These are phyloP conservation scores for Sophora flavescens DNA, from an alignment of 306 rosid species.

Conservation along the genomic window DNA sequence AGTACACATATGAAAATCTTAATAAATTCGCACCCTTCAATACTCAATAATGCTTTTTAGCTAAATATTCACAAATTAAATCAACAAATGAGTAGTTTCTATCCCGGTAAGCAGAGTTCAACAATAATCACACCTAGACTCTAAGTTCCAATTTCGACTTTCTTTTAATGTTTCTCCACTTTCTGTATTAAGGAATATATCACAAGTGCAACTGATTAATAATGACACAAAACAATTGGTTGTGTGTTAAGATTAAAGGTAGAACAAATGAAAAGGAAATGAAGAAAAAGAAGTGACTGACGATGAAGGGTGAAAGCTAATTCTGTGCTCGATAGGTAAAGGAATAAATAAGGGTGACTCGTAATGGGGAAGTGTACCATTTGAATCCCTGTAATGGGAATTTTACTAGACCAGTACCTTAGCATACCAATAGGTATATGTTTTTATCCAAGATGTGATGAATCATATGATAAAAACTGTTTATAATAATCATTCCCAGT, in stretches of 20 bases:
- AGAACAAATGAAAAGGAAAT: conserved; percentile 23
- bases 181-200: conserved; percentile 22
- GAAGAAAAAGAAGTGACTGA: background rate
- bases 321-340: background rate
- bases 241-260: conserved; percentile 20
- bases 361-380: background rate
- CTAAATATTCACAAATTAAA: conserved; percentile 21
- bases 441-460: background rate
- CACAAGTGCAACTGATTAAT: conserved; percentile 23
- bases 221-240: conserved; percentile 10
- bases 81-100: background rate
- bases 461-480: conserved; percentile 1
- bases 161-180: background rate
- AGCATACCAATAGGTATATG: background rate
- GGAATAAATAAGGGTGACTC: background rate
- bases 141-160: conserved; percentile 2
- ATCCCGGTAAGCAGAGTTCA: conserved; percentile 12
- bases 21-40: conserved; percentile 13
- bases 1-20: background rate
- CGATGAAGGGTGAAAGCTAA: conserved; percentile 1
- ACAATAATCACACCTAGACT: background rate
- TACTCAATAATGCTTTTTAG: background rate
- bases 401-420: background rate
- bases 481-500: conserved; percentile 7
- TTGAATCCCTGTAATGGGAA: background rate